phyloP scores from a whole-genome alignment of 1,284 basidiomycete species.

The Schizophyllum amplum region DNA sequence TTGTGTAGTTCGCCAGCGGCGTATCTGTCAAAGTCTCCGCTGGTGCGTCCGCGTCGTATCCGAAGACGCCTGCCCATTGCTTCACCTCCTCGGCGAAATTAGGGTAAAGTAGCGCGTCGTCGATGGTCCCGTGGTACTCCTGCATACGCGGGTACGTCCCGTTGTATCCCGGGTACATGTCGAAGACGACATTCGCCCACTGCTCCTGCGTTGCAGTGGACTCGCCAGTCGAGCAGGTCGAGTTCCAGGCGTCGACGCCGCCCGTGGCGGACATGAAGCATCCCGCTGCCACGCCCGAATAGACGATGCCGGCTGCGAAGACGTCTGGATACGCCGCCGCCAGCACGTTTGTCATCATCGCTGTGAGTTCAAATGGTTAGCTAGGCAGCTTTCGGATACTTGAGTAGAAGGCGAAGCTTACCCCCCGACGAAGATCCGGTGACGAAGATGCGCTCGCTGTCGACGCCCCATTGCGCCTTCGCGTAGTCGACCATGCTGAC shows the following conservation, averaged over 20 bases:
- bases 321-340: slow-evolving; percentile 48
- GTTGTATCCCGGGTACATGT: slow-evolving; percentile 42
- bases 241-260: slow-evolving; percentile 39
- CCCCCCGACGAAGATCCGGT: slow-evolving; percentile 43
- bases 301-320: slow-evolving; percentile 39
- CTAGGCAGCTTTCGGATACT: not conserved
- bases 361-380: slow-evolving; percentile 12
- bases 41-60: slow-evolving; percentile 29
- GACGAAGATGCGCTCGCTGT: slow-evolving; percentile 36
- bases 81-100: slow-evolving; percentile 46
- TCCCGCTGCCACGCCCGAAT: slow-evolving; percentile 46
- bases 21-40: slow-evolving; percentile 27
- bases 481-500: slow-evolving; percentile 40
- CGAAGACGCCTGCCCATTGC: slow-evolving; percentile 42
- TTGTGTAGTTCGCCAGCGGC: slow-evolving; percentile 33
- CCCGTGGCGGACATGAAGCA: slow-evolving; percentile 34
- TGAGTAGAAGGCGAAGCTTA: not conserved
- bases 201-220: slow-evolving; percentile 7
- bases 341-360: slow-evolving; percentile 51
- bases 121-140: slow-evolving; percentile 48
- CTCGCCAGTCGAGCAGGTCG: slow-evolving; percentile 34
- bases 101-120: slow-evolving; percentile 40
- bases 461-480: slow-evolving; percentile 38
- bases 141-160: slow-evolving; percentile 43
- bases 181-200: slow-evolving; percentile 35